Evolutionary conservation across 768 basidiomycete genomes (phyloP).

Genomic region (Calocybe indica): DNA sequence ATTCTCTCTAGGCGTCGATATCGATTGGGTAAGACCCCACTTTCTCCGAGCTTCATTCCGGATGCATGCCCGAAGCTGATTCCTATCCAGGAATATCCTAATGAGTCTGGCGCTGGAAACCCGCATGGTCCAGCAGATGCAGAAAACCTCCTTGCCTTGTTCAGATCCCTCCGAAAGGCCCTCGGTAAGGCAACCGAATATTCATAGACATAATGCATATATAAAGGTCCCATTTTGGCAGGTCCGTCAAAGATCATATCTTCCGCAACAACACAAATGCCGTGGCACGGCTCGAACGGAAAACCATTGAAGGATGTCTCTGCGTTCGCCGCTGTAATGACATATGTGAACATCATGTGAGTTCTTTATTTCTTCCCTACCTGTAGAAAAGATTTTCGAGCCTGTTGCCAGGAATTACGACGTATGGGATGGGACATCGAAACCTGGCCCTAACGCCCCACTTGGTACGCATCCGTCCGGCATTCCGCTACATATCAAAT

Average conservation of each 20-base stretch:
- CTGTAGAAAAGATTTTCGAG: conserved; percentile 14
- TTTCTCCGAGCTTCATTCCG: conserved; percentile 12
- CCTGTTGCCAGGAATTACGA: conserved; percentile 60
- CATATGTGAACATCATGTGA: conserved; percentile 63
- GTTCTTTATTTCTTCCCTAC: conserved; percentile 7
- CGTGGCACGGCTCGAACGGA: conserved; percentile 62
- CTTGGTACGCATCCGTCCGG: conserved; percentile 28
- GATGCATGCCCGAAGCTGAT: conserved; percentile 26
- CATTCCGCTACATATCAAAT: not conserved
- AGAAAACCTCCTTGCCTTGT: conserved; percentile 56
- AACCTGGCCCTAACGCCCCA: conserved; percentile 75
- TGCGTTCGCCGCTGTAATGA: conserved; percentile 55
- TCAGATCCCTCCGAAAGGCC: conserved; percentile 49
- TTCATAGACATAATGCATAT: conserved; percentile 3
- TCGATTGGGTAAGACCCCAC: conserved; percentile 47
- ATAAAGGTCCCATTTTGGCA: conserved; percentile 35
- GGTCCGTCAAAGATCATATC: conserved; percentile 57
- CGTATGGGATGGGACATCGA: conserved; percentile 52
- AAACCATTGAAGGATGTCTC: conserved; percentile 57
- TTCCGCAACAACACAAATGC: conserved; percentile 61
- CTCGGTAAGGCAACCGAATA: conserved; percentile 30
- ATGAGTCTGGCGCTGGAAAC: conserved; percentile 55
- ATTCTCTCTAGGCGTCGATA: conserved; percentile 33
- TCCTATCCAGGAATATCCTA: conserved; percentile 61
- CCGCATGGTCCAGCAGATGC: conserved; percentile 49